Evolutionary conservation across 169 alveolate species (phyloP), one percentile per base, ranked within the genome.

Genomic region (Cryptosporidium sp.): DNA sequence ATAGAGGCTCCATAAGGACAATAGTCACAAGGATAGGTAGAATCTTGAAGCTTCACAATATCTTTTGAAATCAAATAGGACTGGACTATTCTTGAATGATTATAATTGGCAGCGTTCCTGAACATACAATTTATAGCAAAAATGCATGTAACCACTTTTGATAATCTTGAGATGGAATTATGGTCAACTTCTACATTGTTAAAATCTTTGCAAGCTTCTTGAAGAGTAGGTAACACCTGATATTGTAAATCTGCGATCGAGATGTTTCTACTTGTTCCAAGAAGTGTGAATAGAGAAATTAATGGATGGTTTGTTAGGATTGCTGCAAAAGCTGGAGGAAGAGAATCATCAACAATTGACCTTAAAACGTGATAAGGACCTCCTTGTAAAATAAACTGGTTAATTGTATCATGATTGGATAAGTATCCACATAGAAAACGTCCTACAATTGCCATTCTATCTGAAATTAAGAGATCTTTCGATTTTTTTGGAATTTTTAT

Each of bases 381-480:
- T 9, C 89, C 89, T n/a, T 80, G 75, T 14, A 60, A 12, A 16
- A 80, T 65, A 62, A 80, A 80, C 42, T 62, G 72, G 52, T 60
- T 7, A 42, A 80, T 80, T 12, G 89, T 80, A 21, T 80, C 89
- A 35, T 80, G 89, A 65, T 65, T 80, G 2, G 89, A 61, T 26
- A 80, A 62, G 60, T 80, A 80, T 21, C 89, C 89, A n/a, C 89
- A 80, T 29, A 80, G 44, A 39, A 80, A 80, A 31, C 89, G 72
- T 26, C 89, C 89, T 2, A 80, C 89, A 18, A 80, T 80, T 26
- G 89, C 89, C 89, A 80, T 80, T 44, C 89, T 80, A 39, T 80
- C 89, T 29, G 89, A 80, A 26, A 80, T 80, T 6, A 80, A 44
- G 5, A 45, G 56, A 65, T 80, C 89, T 2, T 39, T 80, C 4